Conservation (phyloP, 805 yeast species). For the Limtongozyma cylindracea region DNA sequence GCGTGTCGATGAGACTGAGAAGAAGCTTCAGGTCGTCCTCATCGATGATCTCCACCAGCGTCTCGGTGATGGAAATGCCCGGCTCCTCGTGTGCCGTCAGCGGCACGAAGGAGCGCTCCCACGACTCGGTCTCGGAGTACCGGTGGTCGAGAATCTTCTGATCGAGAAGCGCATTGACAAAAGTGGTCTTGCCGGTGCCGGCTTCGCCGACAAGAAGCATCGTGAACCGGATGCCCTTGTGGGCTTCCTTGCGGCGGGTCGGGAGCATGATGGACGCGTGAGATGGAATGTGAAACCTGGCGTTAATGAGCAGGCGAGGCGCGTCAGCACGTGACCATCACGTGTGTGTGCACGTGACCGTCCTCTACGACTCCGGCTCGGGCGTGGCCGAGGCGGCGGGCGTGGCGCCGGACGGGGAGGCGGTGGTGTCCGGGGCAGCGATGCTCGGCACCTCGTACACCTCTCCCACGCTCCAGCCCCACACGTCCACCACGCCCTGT, state of each 20-base stretch:
- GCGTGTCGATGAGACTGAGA: conserved; percentile 40
- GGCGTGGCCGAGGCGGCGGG: too few relatives aligned
- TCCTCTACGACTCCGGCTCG: too few relatives aligned
- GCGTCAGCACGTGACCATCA: too few relatives aligned
- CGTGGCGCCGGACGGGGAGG: too few relatives aligned
- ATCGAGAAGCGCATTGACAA: conserved; percentile 41
- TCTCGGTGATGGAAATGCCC: conserved; percentile 51
- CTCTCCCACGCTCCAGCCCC: too few relatives aligned
- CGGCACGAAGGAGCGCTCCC: conserved; percentile 40
- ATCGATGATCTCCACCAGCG: conserved; percentile 31
- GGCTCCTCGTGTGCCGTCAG: conserved; percentile 35
- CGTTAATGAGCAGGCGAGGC: too few relatives aligned
- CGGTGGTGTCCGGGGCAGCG: too few relatives aligned
- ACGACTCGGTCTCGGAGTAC: conserved; percentile 29
- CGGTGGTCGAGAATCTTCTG: conserved; percentile 35
- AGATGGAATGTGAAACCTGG: not conserved
- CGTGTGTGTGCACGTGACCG: too few relatives aligned
- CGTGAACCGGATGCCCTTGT: conserved; percentile 51
- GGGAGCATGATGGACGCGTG: conserved; percentile 4
- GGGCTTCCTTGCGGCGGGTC: conserved; percentile 31
- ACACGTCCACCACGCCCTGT: too few relatives aligned
- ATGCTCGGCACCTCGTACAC: too few relatives aligned
- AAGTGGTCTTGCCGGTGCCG: conserved; percentile 62
- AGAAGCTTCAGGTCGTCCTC: conserved; percentile 28
- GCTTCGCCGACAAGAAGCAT: conserved; percentile 48